Evolutionary conservation across 495 filamentous ascomycete genomes (phyloP), one percentile per base, ranked within the genome.

Genomic region (Penicillium parvum): DNA sequence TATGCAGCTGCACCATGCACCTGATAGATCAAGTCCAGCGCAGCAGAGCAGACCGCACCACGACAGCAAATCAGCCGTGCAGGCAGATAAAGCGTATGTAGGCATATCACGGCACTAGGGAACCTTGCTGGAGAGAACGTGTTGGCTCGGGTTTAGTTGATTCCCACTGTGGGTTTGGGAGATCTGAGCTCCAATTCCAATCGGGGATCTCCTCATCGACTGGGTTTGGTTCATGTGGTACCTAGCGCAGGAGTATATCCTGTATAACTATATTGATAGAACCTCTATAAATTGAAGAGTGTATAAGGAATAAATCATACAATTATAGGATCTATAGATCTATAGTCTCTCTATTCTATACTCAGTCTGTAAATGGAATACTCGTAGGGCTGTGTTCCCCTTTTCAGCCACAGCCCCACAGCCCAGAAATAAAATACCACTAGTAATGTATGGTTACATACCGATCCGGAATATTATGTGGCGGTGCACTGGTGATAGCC

Each of bases 381-480:
- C n/a, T n/a, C n/a, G 40, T 41, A 47, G 44, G 44, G 44, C 44
- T 47, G 44, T 3, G 14, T 37, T 37, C 26, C 30, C 37, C 43
- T 39, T 25, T 37, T 36, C 20, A 47, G 44, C 44, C 44, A 47
- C 44, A 47, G 37, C 14, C 4, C 11, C 20, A 26, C 28, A 9
- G 30, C 11, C 4, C 3, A 2, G n/a, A 23, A 34, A 18, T 9
- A 37, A 4, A 37, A 23, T 18, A 12, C 14, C n/a, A n/a, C n/a
- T n/a, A n/a, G n/a, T n/a, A n/a, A n/a, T n/a, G n/a, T n/a, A n/a
- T n/a, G n/a, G n/a, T n/a, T n/a, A n/a, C n/a, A n/a, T n/a, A n/a
- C n/a, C n/a, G n/a, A n/a, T n/a, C n/a, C n/a, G n/a, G n/a, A n/a
- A n/a, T n/a, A n/a, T n/a, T n/a, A n/a, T 34, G 40, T 42, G 40